Evolutionary conservation across 2,329 filamentous ascomycete genomes (phyloP).

Genomic region (Aspergillus thermomutatus): DNA sequence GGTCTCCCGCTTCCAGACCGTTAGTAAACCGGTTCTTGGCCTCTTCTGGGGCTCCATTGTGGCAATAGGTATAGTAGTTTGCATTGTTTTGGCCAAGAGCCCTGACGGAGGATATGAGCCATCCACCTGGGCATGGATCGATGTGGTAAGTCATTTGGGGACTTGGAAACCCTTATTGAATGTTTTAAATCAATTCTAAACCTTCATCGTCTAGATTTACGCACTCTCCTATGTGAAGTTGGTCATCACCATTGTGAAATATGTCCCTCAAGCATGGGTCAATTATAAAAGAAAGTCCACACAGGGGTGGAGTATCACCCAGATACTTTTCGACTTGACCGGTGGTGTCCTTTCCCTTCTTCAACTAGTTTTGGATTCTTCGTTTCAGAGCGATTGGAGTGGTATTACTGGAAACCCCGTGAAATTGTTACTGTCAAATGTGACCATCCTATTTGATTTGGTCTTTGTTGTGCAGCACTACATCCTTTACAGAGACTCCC

Average conservation of each 20-base stretch:
- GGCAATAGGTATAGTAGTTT: slow-evolving; percentile 30
- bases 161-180: not conserved
- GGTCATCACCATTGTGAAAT: slow-evolving; percentile 84
- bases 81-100: slow-evolving; percentile 43
- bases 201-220: slow-evolving; percentile 48
- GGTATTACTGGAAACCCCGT: slow-evolving; percentile 88
- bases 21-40: slow-evolving; percentile 62
- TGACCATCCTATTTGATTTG: slow-evolving; percentile 80
- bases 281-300: slow-evolving; percentile 87
- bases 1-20: slow-evolving; percentile 51
- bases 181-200: not conserved
- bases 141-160: slow-evolving; percentile 49
- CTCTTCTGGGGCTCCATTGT: slow-evolving; percentile 67
- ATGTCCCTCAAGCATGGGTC: slow-evolving; percentile 77
- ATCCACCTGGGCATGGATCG: slow-evolving; percentile 60
- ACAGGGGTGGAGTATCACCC: slow-evolving; percentile 78
- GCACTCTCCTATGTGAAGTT: slow-evolving; percentile 86
- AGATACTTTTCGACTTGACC: slow-evolving; percentile 77
- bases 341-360: slow-evolving; percentile 78
- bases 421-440: slow-evolving; percentile 81
- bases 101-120: slow-evolving; percentile 46
- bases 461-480: slow-evolving; percentile 90
- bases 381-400: slow-evolving; percentile 80
- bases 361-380: slow-evolving; percentile 82
- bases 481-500: slow-evolving; percentile 60